Conservation (phyloP, 2,329 filamentous ascomycete species). For the Talaromyces sp. region DNA sequence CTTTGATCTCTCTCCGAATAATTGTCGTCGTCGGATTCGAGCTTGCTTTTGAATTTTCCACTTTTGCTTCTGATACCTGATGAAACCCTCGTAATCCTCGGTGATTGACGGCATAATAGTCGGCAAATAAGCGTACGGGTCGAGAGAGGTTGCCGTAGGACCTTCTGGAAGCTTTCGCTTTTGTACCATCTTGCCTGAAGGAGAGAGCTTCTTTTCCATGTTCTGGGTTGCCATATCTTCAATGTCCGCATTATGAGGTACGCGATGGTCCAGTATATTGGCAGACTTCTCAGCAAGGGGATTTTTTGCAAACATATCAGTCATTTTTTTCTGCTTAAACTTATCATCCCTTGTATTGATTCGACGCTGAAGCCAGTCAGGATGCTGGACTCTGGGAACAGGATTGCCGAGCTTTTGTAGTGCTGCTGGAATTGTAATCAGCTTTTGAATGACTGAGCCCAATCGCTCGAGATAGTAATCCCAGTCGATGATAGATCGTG, state of each 20-base stretch:
- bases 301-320: constrained; percentile 72
- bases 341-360: constrained; percentile 96
- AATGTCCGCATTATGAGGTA: constrained; percentile 60
- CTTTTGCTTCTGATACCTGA: constrained; percentile 95
- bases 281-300: constrained; percentile 68
- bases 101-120: constrained; percentile 78
- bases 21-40: constrained; percentile 74
- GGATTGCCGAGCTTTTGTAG: constrained; percentile 93
- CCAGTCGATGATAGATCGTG: constrained; percentile 88
- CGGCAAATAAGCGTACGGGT: constrained; percentile 80
- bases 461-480: constrained; percentile 94
- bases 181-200: constrained; percentile 53
- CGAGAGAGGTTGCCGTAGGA: constrained; percentile 56
- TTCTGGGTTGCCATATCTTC: constrained; percentile 69
- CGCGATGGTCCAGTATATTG: constrained; percentile 58
- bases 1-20: constrained; percentile 80
- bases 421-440: constrained; percentile 96
- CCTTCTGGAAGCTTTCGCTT: constrained; percentile 73
- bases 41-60: constrained; percentile 98
- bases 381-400: constrained; percentile 86
- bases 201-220: constrained; percentile 62
- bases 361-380: constrained; percentile 90
- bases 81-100: constrained; percentile 80
- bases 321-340: constrained; percentile 98
- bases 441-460: constrained; percentile 95